These are phyloP conservation scores for Claviceps cyperi DNA, from an alignment of 2,329 filamentous ascomycete genomes.

Conservation along the genomic window DNA sequence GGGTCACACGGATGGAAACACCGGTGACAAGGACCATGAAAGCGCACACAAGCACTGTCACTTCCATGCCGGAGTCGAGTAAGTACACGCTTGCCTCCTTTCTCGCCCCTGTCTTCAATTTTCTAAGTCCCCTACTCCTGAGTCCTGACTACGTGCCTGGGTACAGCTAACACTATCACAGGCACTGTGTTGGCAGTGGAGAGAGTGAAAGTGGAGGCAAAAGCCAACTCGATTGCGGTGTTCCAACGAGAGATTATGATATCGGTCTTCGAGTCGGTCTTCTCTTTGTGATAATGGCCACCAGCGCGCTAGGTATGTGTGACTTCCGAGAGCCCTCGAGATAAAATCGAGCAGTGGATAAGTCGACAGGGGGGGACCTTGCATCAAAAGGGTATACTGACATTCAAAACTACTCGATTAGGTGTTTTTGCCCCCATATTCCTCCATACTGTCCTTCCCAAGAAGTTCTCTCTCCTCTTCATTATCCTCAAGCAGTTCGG, in stretches of 20 bases:
- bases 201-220: conserved; percentile 21
- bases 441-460: conserved; percentile 40
- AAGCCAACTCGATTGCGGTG: conserved; percentile 27
- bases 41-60: conserved; percentile 25
- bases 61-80: conserved; percentile 65
- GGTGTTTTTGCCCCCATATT: conserved; percentile 54
- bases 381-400: neutral
- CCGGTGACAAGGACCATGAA: conserved; percentile 4
- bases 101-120: neutral
- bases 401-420: conserved; percentile 6
- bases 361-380: neutral
- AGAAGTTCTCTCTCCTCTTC: conserved; percentile 35
- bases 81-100: conserved; percentile 15
- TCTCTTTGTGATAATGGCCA: conserved; percentile 55
- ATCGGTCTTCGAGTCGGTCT: conserved; percentile 54
- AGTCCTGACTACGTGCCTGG: neutral
- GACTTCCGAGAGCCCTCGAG: neutral
- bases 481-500: conserved; percentile 59
- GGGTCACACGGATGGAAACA: conserved; percentile 4
- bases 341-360: too few relatives aligned
- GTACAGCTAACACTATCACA: conserved; percentile 11
- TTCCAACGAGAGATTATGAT: conserved; percentile 43
- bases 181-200: conserved; percentile 41
- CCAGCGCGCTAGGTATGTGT: conserved; percentile 46
- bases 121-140: neutral